These are phyloP conservation scores for Botryotinia globosa DNA, from an alignment of 2,329 filamentous ascomycete genomes.

Conservation along the genomic window DNA sequence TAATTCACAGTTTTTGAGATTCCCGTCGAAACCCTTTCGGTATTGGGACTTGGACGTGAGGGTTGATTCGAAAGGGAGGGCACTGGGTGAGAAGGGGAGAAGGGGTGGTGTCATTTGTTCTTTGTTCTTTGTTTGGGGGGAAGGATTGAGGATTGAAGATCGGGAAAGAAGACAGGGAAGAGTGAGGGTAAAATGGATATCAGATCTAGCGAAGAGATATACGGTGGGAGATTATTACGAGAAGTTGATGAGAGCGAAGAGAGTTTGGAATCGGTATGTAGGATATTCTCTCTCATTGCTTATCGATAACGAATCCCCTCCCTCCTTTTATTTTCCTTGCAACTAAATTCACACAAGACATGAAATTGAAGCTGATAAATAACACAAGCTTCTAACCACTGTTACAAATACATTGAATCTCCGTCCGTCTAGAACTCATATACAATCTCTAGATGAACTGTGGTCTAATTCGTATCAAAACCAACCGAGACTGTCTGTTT, in stretches of 20 bases:
- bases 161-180: neutral
- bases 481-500: constrained; percentile 8
- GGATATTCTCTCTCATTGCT: neutral
- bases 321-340: neutral
- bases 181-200: constrained; percentile 20
- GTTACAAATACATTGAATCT: constrained; percentile 18
- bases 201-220: constrained; percentile 29
- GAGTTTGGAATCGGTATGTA: constrained; percentile 57
- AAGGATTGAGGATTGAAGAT: neutral
- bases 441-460: constrained; percentile 5
- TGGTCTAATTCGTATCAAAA: neutral
- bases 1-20: constrained; percentile 49
- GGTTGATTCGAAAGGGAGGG: constrained; percentile 45
- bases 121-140: neutral
- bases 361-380: too few species aligned
- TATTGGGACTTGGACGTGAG: constrained; percentile 30
- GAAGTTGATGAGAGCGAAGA: constrained; percentile 53
- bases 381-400: constrained; percentile 24
- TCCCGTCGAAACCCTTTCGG: constrained; percentile 54
- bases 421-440: neutral
- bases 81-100: constrained; percentile 51
- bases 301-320: constrained; percentile 26
- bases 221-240: constrained; percentile 50
- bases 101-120: constrained; percentile 56
- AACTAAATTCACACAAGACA: neutral